These are phyloP conservation scores for Mimosa bimucronata DNA, from an alignment of 306 rosid species.

Conservation along the genomic window DNA sequence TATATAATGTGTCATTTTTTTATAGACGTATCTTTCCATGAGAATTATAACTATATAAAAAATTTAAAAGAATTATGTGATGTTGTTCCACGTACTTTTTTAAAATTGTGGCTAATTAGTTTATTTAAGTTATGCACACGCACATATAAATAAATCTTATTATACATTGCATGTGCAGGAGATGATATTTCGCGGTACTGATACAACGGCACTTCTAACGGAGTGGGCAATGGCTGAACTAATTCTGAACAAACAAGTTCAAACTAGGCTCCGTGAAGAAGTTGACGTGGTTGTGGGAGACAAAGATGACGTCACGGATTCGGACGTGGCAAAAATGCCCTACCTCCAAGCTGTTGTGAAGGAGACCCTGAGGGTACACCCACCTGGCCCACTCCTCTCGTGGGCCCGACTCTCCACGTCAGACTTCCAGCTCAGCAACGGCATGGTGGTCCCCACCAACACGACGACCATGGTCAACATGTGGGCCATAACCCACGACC, in stretches of 20 bases:
- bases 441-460: constrained; percentile 56
- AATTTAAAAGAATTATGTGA: neutral
- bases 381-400: constrained; percentile 61
- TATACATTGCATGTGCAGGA: constrained; percentile 36
- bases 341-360: constrained; percentile 50
- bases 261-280: constrained; percentile 39
- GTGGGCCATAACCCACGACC: constrained; percentile 60
- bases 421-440: constrained; percentile 58
- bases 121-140: neutral
- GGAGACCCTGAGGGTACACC: constrained; percentile 52
- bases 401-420: constrained; percentile 64
- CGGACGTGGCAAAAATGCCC: constrained; percentile 43
- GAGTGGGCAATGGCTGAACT: constrained; percentile 61
- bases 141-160: neutral
- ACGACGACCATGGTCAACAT: constrained; percentile 59
- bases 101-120: neutral
- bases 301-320: constrained; percentile 33
- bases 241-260: constrained; percentile 44
- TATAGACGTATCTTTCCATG: neutral
- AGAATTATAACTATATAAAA: neutral
- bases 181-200: constrained; percentile 63
- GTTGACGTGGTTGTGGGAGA: constrained; percentile 36
- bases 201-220: constrained; percentile 50
- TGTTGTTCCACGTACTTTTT: neutral
- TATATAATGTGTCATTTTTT: neutral